Evolutionary conservation across 2,329 filamentous ascomycete species (phyloP), one percentile per base, ranked within the genome.

Genomic region (Lachnum nothofagi): DNA sequence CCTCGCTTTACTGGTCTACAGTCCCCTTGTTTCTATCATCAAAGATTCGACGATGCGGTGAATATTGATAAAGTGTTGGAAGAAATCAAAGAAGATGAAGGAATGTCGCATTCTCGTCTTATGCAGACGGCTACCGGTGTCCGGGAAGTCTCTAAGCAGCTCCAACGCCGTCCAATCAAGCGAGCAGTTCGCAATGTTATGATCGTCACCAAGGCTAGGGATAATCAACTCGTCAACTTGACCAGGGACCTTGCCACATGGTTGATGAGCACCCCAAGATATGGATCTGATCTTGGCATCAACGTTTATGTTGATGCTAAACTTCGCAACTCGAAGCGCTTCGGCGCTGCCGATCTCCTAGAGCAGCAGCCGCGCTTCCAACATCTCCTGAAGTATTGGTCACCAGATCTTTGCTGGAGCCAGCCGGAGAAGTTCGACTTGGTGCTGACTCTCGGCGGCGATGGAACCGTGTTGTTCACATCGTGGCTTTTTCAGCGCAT

Each of bases 281-380:
- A 98, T 66, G 89, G 89, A 37, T 89, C 82, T 46, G 84, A 93
- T 54, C 67, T 93, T n/a, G 93, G 93, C 12, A 86, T 98, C 46
- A 95, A 91, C 61, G 93, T 98, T 56, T 97, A 95, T 65, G 93
- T 98, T n/a, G 93, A 98, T 68, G 87, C 90, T 57, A 97, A 98
- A 72, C 76, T 98, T 53, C 83, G 83, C 61, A 83, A 83, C 61
- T 95, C 90, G 4, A 91, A 88, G 67, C 86, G 93, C 44, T 98
- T 98, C 66, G 83, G 91, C 61, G 82, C 87, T 2, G 70, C 81
- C 3, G 80, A 82, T 24, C 76, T 98, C 46, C 60, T 91, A 5
- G 80, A 81, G 37, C 80, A 86, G 61, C 83, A 97, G 60, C 75
- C 82, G 9, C 82, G 85, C 20, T 95, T 90, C 66, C 75, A 85